These are phyloP conservation scores for Candida dendrica DNA, from an alignment of 805 yeast species.

Conservation along the genomic window DNA sequence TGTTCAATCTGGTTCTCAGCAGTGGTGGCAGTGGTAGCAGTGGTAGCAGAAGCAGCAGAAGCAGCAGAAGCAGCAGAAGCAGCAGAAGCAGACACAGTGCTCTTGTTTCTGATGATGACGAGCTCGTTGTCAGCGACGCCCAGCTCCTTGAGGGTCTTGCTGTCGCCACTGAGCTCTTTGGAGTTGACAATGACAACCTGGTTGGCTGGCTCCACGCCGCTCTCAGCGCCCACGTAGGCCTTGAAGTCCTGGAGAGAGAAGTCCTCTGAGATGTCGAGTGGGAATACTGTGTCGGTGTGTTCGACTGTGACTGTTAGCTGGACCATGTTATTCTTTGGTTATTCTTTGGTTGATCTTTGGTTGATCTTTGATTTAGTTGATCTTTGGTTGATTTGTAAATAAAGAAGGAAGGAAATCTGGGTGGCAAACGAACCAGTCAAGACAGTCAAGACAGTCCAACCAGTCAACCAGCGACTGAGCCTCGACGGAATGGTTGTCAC, in stretches of 20 bases:
- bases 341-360: not conserved
- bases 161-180: constrained; percentile 25
- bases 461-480: too few relatives aligned
- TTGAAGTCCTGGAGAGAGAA: constrained; percentile 60
- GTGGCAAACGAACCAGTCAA: too few relatives aligned
- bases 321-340: constrained; percentile 10
- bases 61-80: constrained; percentile 1
- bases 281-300: constrained; percentile 11
- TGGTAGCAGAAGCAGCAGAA: not conserved
- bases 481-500: too few relatives aligned
- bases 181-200: constrained; percentile 48
- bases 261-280: constrained; percentile 58
- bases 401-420: too few relatives aligned
- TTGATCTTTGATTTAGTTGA: not conserved
- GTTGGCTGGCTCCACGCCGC: constrained; percentile 37
- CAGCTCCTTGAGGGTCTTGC: constrained; percentile 36
- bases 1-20: constrained; percentile 31
- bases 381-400: too few relatives aligned
- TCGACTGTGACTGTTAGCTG: constrained; percentile 14
- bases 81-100: too few relatives aligned
- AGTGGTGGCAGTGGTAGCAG: constrained; percentile 6
- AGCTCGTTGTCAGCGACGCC: constrained; percentile 54
- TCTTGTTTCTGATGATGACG: constrained; percentile 17
- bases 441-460: too few relatives aligned
- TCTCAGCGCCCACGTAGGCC: constrained; percentile 68